Conservation (phyloP, 768 basidiomycete genomes). For the Brasilioporus rufonigricans region DNA sequence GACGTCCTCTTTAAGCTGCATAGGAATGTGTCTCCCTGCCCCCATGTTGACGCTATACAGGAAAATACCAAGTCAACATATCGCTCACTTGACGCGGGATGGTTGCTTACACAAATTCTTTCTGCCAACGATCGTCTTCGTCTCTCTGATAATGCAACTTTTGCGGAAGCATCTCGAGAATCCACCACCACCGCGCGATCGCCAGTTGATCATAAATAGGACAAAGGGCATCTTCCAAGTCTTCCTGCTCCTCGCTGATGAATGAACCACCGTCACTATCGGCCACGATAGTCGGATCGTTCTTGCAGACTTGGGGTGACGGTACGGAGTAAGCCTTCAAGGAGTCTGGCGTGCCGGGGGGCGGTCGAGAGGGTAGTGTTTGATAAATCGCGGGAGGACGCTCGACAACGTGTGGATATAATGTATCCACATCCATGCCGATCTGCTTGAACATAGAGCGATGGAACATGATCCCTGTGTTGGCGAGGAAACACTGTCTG, state of each 20-base stretch:
- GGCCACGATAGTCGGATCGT: constrained; percentile 16
- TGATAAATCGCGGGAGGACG: constrained; percentile 39
- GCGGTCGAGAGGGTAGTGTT: constrained; percentile 15
- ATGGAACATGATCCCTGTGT: constrained; percentile 60
- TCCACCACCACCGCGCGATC: constrained; percentile 52
- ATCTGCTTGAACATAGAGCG: constrained; percentile 40
- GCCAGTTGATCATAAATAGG: constrained; percentile 56
- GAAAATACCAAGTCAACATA: neutral
- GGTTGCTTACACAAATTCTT: constrained; percentile 16
- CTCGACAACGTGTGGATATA: constrained; percentile 44
- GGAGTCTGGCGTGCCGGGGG: constrained; percentile 13
- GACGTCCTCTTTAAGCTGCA: constrained; percentile 33
- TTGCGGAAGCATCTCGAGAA: constrained; percentile 54
- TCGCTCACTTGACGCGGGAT: neutral
- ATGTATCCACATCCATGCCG: constrained; percentile 46
- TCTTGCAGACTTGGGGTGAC: constrained; percentile 14
- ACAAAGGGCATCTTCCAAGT: constrained; percentile 54
- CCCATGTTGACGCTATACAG: constrained; percentile 37
- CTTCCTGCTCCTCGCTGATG: constrained; percentile 59
- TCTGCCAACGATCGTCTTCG: constrained; percentile 16
- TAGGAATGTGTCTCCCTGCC: constrained; percentile 40
- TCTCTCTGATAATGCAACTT: constrained; percentile 27
- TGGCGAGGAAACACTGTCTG: constrained; percentile 56
- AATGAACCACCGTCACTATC: constrained; percentile 19
- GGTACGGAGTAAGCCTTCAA: constrained; percentile 9